These are phyloP conservation scores for Saccharomycopsis lassenensis DNA, from an alignment of 805 yeast species.

Conservation along the genomic window DNA sequence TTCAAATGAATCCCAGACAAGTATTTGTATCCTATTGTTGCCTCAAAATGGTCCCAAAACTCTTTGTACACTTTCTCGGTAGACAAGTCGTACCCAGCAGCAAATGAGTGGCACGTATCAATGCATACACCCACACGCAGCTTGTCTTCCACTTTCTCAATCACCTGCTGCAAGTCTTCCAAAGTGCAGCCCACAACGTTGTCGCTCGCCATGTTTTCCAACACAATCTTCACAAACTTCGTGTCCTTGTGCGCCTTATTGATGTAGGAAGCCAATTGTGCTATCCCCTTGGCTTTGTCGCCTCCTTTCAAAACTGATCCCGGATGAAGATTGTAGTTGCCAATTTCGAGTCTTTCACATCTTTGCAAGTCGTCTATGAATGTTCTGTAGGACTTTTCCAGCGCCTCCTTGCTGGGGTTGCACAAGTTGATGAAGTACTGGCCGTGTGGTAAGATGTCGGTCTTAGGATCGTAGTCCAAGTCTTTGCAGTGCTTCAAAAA, in stretches of 20 bases:
- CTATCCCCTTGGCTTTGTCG: constrained; percentile 54
- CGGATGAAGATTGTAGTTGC: constrained; percentile 85
- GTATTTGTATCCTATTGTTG: constrained; percentile 61
- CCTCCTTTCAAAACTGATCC: constrained; percentile 73
- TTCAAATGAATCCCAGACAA: constrained; percentile 78
- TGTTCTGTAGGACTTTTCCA: constrained; percentile 60
- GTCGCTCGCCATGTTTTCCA: constrained; percentile 98
- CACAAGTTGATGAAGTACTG: constrained; percentile 89
- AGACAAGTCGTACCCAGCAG: constrained; percentile 90
- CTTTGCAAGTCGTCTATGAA: constrained; percentile 79
- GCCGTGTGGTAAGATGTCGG: constrained; percentile 88
- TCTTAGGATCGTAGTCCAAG: constrained; percentile 57
- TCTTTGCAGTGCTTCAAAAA: constrained; percentile 55
- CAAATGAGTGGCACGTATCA: constrained; percentile 93
- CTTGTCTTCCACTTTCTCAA: constrained; percentile 70
- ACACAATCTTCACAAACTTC: constrained; percentile 68
- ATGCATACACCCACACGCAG: constrained; percentile 87
- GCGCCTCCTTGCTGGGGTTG: constrained; percentile 77
- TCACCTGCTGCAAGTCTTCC: constrained; percentile 65
- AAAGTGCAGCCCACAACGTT: constrained; percentile 75
- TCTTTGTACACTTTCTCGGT: constrained; percentile 41
- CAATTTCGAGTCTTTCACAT: constrained; percentile 78
- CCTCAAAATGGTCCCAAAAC: constrained; percentile 74
- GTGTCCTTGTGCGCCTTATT: constrained; percentile 72
- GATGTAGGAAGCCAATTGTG: constrained; percentile 64